Base-by-base conservation (phyloP, 768 basidiomycete species). In the Tricholoma matsutake region DNA sequence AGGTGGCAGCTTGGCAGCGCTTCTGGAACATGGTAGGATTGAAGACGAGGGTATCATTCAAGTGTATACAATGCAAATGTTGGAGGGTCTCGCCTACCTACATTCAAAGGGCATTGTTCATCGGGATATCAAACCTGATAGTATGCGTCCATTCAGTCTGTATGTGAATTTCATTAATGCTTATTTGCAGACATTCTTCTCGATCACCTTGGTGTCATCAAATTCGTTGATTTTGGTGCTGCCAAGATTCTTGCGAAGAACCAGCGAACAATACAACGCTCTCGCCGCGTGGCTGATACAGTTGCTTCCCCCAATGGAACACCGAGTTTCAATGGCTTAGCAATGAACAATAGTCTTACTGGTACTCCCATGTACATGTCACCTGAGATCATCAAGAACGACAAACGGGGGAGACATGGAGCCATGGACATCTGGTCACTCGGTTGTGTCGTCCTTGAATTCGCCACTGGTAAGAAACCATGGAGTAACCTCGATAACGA, bases 291-390 rank as follows among this genome's bases (percentile, higher is more conserved):
- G 6, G 69, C 81, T 2, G 85, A 83, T 59, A 69, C 75, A n/a
- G 67, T 68, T 20, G 58, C 63, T 54, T 64, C 69, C n/a, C 58
- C 65, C 60, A 74, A 69, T 52, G 68, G 70, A 9, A 66, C 73
- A 45, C 66, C 72, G 29, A 71, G 76, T 64, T 62, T 75, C 64
- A 82, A 70, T 67, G 78, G 78, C 5, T 71, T 81, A 25, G 85
- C 81, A 5, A 79, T 88, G 75, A 87, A 88, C 71, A 95, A 94
- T 75, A 92, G 91, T 66, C 77, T 99, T 34, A 97, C 96, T 1
- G 96, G 95, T 16, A 99, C 97, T 11, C 97, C 97, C 0, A 98
- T 98, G 96, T 98, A 99, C 74, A 98, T 99, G 94, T 97, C 96
- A 5, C 97, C 97, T 1, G 97, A 99, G 72, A 87, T 97, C 57